phyloP scores from a whole-genome alignment of 1,139 yeast species.

The Suhomyces wounanorum region DNA sequence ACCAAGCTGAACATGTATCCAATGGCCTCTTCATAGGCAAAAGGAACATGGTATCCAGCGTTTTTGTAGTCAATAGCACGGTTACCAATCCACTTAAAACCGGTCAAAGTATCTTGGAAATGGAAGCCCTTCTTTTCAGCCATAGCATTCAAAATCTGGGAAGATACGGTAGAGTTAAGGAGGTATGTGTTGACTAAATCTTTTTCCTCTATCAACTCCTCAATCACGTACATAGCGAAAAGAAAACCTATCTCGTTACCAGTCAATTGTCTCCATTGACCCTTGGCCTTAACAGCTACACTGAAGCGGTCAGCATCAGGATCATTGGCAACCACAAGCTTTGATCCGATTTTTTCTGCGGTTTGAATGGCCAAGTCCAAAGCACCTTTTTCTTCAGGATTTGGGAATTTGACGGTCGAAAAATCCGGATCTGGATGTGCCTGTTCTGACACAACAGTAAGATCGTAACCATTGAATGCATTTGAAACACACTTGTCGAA shows the following conservation, averaged over 20 bases:
- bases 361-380: constrained; percentile 64
- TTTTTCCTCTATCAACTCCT: constrained; percentile 31
- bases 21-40: constrained; percentile 93
- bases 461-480: constrained; percentile 16
- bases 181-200: constrained; percentile 52
- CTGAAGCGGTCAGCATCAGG: constrained; percentile 97
- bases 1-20: constrained; percentile 90
- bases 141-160: constrained; percentile 75
- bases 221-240: constrained; percentile 68
- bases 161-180: constrained; percentile 88
- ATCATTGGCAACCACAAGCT: constrained; percentile 81
- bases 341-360: constrained; percentile 49
- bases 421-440: constrained; percentile 78
- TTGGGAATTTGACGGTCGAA: constrained; percentile 85
- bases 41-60: constrained; percentile 72
- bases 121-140: constrained; percentile 63
- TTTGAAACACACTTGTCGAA: constrained; percentile 27
- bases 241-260: constrained; percentile 91
- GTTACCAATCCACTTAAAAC: constrained; percentile 98
- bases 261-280: constrained; percentile 73
- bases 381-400: constrained; percentile 96
- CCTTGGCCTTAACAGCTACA: constrained; percentile 58
- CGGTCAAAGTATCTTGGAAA: constrained; percentile 83
- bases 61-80: constrained; percentile 71
- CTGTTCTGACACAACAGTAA: constrained; percentile 57